phyloP scores from a whole-genome alignment of 805 yeast genomes.

The Ogataea ramenticola region DNA sequence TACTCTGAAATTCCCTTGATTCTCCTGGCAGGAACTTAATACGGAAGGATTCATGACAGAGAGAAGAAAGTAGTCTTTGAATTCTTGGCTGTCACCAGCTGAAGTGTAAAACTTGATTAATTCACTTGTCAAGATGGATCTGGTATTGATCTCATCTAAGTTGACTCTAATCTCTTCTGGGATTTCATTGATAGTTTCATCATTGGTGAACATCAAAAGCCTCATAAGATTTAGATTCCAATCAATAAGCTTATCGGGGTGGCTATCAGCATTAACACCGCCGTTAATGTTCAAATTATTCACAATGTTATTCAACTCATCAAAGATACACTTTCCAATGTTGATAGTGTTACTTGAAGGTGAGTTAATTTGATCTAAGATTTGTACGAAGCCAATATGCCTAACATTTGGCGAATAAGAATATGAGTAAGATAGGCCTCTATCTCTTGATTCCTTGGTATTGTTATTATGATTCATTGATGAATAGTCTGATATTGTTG shows the following conservation, averaged over 20 bases:
- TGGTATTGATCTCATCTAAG: slow-evolving; percentile 3
- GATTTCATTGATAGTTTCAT: background rate
- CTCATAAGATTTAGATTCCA: slow-evolving; percentile 48
- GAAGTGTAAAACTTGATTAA: slow-evolving; percentile 8
- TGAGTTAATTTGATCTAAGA: background rate
- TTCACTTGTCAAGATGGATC: slow-evolving; percentile 14
- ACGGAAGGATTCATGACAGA: slow-evolving; percentile 4
- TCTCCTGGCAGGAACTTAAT: slow-evolving; percentile 2
- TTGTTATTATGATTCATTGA: background rate
- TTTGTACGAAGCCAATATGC: background rate
- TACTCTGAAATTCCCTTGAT: slow-evolving; percentile 1
- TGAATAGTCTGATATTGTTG: slow-evolving; percentile 1
- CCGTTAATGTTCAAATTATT: slow-evolving; percentile 3
- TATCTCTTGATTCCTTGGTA: background rate
- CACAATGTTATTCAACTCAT: slow-evolving; percentile 15
- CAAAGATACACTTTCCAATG: slow-evolving; percentile 19
- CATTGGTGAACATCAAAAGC: slow-evolving; percentile 34
- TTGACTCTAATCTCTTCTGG: slow-evolving; percentile 6
- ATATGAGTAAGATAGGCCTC: background rate
- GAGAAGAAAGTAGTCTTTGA: background rate
- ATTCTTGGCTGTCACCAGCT: background rate
- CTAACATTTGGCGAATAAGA: background rate
- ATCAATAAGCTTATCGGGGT: slow-evolving; percentile 35
- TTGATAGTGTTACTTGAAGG: slow-evolving; percentile 1
- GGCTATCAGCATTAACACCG: slow-evolving; percentile 10